phyloP scores from a whole-genome alignment of 176 grass and related monocot species.

The Oryza brachyantha region DNA sequence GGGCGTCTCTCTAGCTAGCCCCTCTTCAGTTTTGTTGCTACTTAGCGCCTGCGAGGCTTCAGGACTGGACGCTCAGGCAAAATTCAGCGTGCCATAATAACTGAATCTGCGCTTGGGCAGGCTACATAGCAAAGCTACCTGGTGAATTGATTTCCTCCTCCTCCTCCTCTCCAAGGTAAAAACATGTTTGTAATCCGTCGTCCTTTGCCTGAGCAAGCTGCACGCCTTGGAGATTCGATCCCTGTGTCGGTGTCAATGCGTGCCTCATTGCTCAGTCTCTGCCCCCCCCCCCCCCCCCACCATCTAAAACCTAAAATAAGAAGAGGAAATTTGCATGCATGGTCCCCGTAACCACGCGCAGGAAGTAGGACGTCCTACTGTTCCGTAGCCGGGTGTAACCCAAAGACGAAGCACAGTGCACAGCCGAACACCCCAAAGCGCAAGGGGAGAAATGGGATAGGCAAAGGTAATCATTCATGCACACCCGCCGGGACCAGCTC shows the following conservation, averaged over 20 bases:
- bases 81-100: slow-evolving; percentile 1
- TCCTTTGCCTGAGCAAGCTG: slow-evolving; percentile 11
- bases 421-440: not conserved
- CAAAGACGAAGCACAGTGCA: not conserved
- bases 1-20: too few species aligned
- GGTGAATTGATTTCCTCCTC: slow-evolving; percentile 32
- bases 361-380: not conserved
- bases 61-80: not conserved
- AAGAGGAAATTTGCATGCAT: not conserved
- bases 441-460: slow-evolving; percentile 13
- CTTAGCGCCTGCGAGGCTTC: not conserved
- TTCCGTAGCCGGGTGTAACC: slow-evolving; percentile 23
- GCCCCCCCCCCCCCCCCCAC: not conserved
- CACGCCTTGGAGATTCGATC: not conserved
- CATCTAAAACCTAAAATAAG: not conserved
- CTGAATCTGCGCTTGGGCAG: slow-evolving; percentile 11
- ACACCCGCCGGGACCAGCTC: slow-evolving; percentile 4
- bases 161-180: not conserved
- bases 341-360: slow-evolving; percentile 27
- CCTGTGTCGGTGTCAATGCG: not conserved
- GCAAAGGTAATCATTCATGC: not conserved
- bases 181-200: not conserved
- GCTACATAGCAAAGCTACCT: not conserved
- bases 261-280: not conserved
- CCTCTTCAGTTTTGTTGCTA: not conserved